Conservation (phyloP, 2,329 filamentous ascomycete species). For the Cytospora piceae region DNA sequence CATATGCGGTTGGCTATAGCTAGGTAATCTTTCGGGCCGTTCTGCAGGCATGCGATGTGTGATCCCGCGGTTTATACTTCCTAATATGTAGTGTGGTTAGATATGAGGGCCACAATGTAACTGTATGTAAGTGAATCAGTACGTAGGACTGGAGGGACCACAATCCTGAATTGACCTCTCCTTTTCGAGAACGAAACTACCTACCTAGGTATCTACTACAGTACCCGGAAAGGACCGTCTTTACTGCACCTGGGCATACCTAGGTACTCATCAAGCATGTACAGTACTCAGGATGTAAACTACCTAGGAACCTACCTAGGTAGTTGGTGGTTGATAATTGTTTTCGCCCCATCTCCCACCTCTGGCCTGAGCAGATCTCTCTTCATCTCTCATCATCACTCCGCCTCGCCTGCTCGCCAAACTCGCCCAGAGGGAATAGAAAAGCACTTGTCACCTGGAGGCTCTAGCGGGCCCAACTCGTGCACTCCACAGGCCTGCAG, state of each 20-base stretch:
- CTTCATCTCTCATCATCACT: background rate
- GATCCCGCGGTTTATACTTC: slow-evolving; percentile 12
- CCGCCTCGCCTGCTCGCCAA: background rate
- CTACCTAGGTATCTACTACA: background rate
- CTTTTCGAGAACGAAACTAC: background rate
- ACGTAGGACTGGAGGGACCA: background rate
- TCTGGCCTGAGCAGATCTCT: background rate
- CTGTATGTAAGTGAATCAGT: background rate
- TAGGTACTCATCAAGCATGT: too few species aligned
- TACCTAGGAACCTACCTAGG: too few species aligned
- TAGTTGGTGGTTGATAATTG: too few species aligned
- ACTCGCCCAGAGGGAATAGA: background rate
- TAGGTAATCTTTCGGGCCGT: slow-evolving; percentile 9
- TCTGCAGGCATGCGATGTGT: slow-evolving; percentile 8
- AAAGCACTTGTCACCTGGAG: slow-evolving; percentile 15
- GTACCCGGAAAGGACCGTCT: too few species aligned
- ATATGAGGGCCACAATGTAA: background rate
- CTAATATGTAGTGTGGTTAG: background rate
- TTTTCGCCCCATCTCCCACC: background rate
- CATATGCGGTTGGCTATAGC: background rate
- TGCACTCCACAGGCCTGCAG: slow-evolving; percentile 16
- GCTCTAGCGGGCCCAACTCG: slow-evolving; percentile 7
- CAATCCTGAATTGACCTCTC: background rate
- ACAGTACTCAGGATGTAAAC: background rate
- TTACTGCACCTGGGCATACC: too few species aligned